Base-by-base conservation (phyloP, 176 grass and related monocot species). In the Bonia amplexicaulis region DNA sequence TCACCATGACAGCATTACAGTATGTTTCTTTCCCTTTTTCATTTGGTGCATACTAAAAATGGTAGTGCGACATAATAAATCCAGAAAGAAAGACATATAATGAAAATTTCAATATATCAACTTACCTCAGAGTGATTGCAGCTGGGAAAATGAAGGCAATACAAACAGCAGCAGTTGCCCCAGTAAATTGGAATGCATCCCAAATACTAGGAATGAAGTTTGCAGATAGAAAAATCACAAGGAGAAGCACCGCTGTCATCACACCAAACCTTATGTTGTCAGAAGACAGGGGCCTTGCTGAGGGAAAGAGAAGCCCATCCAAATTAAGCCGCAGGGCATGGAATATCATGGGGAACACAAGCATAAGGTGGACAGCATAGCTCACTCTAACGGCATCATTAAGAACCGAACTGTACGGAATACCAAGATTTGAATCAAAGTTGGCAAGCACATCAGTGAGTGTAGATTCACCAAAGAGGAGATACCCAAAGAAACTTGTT, bases 121-220 rank as follows among this genome's bases (percentile, higher is more conserved):
- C 74, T 84, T 85, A 95, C 96, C 89, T 93, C n/a, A 98, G 86
- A 73, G 89, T 90, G 71, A 98, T 92, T 12, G 93, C 91, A 29
- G 93, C 93, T 61, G 96, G 96, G 66, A 98, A 95, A 85, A 95
- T 95, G 76, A 95, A 98, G 73, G 79, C 96, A n/a, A 98, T 95
- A 75, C 96, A 98, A 66, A 98, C 96, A 68, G 96, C 96, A 85
- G 96, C 96, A 67, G 96, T 98, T 47, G 96, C 96, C 33, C 96
- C 96, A 1, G 96, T 98, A 66, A 98, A 93, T 45, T 98, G 96
- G 66, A 98, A 98, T 55, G 89, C 96, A 85, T 98, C 96, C 96
- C 96, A 98, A 58, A 98, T 98, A 25, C 93, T 98, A n/a, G 96
- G 96, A 87, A 98, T 88, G 49, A 98, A 98, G 84, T 93, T 98